Conservation (phyloP, 495 filamentous ascomycete species). For the Lindgomyces ingoldianus region DNA sequence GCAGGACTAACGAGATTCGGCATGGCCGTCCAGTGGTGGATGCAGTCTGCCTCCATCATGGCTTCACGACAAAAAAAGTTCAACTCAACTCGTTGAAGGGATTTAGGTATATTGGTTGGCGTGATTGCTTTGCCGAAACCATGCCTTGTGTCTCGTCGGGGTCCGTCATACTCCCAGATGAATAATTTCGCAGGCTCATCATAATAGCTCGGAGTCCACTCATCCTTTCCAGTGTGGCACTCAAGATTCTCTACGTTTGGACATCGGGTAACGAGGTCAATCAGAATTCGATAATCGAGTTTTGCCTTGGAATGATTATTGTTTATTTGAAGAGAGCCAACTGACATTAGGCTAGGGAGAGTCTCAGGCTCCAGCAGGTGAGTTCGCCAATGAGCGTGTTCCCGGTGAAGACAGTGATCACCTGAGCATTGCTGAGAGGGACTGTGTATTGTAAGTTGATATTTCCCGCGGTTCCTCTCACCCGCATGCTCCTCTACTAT, state of each 20-base stretch:
- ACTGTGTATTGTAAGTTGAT: conserved; percentile 4
- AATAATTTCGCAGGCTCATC: background rate
- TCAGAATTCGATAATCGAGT: conserved; percentile 1
- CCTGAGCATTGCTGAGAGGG: background rate
- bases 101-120: background rate
- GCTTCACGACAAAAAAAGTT: conserved; percentile 18
- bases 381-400: background rate
- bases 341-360: background rate
- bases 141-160: conserved; percentile 9
- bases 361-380: conserved; percentile 1
- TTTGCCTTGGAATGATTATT: background rate
- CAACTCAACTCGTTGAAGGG: background rate
- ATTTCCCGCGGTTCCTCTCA: background rate
- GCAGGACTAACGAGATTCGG: conserved; percentile 6
- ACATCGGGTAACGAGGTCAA: background rate
- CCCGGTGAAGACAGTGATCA: conserved; percentile 2
- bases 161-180: background rate
- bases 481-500: background rate
- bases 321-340: background rate
- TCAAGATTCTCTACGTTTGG: background rate
- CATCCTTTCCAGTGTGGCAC: background rate
- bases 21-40: background rate
- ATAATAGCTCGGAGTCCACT: background rate
- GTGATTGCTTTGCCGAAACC: conserved; percentile 14
- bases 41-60: background rate